phyloP scores from a whole-genome alignment of 148 eudicot genomes.

The Chenopodium quinoa region DNA sequence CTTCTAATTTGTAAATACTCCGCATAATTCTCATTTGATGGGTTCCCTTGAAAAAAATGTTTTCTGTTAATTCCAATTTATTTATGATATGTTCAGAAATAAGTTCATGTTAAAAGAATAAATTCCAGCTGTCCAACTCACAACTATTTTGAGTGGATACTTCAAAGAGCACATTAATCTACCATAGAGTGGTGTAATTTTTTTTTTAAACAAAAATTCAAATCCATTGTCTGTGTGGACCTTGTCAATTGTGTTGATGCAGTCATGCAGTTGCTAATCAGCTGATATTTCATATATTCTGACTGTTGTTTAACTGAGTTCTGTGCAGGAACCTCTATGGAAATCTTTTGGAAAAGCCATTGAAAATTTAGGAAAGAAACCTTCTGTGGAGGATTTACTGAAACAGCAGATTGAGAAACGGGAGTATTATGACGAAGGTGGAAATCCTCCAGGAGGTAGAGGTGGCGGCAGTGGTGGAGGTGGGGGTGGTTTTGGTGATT shows the following conservation, averaged over 20 bases:
- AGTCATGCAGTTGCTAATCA: too few species aligned
- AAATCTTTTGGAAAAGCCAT: slow-evolving; percentile 59
- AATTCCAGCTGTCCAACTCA: too few species aligned
- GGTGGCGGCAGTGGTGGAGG: slow-evolving; percentile 36
- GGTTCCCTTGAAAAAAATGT: too few species aligned
- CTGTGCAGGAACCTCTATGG: slow-evolving; percentile 61
- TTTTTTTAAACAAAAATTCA: too few species aligned
- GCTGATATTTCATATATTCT: neutral
- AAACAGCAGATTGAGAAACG: slow-evolving; percentile 56
- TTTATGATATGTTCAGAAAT: too few species aligned
- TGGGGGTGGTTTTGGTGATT: slow-evolving; percentile 39
- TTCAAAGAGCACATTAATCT: neutral
- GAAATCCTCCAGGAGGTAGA: slow-evolving; percentile 24
- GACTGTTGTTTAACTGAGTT: slow-evolving; percentile 6
- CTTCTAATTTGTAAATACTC: too few species aligned
- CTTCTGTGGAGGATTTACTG: slow-evolving; percentile 64
- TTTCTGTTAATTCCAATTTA: too few species aligned
- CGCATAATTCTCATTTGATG: too few species aligned
- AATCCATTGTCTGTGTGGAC: neutral
- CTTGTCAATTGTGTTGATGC: neutral
- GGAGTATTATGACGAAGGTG: slow-evolving; percentile 61
- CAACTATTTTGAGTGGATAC: too few species aligned
- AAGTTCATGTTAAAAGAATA: neutral
- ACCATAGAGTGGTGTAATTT: neutral
- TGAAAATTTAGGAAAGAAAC: slow-evolving; percentile 53